Conservation (phyloP, 345 rosid species). For the Passiflora organensis region DNA sequence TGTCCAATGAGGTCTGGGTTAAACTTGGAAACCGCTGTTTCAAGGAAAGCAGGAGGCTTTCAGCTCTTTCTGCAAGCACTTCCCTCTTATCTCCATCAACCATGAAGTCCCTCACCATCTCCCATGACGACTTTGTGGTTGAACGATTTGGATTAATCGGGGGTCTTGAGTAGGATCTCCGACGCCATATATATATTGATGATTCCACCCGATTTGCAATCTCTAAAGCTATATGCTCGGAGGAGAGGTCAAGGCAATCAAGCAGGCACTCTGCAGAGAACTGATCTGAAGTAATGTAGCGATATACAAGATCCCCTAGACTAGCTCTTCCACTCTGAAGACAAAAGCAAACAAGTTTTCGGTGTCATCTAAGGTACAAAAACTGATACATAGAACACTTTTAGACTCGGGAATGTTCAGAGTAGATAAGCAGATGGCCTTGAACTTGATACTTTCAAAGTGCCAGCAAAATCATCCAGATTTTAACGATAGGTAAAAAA, state of each 20-base stretch:
- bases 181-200: constrained; percentile 73
- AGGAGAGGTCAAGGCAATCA: constrained; percentile 86
- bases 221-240: constrained; percentile 91
- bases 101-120: constrained; percentile 82
- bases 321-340: constrained; percentile 81
- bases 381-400: no score
- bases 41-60: constrained; percentile 72
- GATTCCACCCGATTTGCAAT: constrained; percentile 89
- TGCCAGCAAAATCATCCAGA: no score
- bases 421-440: no score
- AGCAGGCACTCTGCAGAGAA: constrained; percentile 85
- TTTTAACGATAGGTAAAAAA: background rate
- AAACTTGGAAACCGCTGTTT: constrained; percentile 91
- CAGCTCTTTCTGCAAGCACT: constrained; percentile 81
- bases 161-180: constrained; percentile 50
- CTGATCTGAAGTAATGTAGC: constrained; percentile 77
- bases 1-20: constrained; percentile 86
- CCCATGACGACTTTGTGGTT: constrained; percentile 81
- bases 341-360: constrained; percentile 5
- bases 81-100: constrained; percentile 80
- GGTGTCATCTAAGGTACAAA: no score
- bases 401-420: no score
- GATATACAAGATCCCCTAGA: constrained; percentile 77
- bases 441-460: no score
- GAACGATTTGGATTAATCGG: constrained; percentile 42